Evolutionary conservation across 208 protist species (phyloP), one percentile per base, ranked within the genome.

Genomic region (Leishmania major): DNA sequence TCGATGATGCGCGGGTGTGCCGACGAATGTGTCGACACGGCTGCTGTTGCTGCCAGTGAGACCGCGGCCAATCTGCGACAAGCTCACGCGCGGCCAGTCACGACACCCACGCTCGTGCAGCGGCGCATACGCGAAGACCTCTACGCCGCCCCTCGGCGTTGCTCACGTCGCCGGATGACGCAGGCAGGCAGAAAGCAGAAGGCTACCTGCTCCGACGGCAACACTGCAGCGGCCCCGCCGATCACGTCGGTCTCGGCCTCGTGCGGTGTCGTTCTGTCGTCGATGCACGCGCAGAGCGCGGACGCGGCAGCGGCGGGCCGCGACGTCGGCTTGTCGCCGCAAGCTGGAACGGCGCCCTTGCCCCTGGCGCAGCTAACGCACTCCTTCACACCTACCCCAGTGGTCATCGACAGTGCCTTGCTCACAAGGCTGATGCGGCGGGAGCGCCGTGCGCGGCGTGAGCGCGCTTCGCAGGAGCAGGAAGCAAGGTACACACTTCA

Each of bases 81-180:
- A 11, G 35, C 49, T 28, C 47, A 43, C 25, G 22, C 31, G 49
- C 5, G 1, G 51, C 51, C 17, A 17, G 47, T 31, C 35, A n/a
- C 47, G 13, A n/a, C 67, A 19, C 6, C 67, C 15, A 75, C 75
- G 55, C 51, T 57, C 31, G 51, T 84, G 85, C 78, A 78, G 79
- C 85, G 80, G 15, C 60, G 51, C 22, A 66, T 83, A 31, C 85
- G 82, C 17, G 75, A 84, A 35, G 81, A 89, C 11, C 85, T 89
- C 51, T 89, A 89, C 79, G 79, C 81, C 17, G 55, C 82, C 19
- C 81, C 77, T 28, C 84, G 74, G 35, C 74, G 31, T n/a, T 55
- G 37, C 17, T 45, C 6, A 2, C 49, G 37, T 49, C 53, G 40
- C 49, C 53, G 25, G 31, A 51, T 35, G 35, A 28, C 0, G 75